phyloP scores from a whole-genome alignment of 306 rosid genomes.

The Amphicarpaea edgeworthii region DNA sequence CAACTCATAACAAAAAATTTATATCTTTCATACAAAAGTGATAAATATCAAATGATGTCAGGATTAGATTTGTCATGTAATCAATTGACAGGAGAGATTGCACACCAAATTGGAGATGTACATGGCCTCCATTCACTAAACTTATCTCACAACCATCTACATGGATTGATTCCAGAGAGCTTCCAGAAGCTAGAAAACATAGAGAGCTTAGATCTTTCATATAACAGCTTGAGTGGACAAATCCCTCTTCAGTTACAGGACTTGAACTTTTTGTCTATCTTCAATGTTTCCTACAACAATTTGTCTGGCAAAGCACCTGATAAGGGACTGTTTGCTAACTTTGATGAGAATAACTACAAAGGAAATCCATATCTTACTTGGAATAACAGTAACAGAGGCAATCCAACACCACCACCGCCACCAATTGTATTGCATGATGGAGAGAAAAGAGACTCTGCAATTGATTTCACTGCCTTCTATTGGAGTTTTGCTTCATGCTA shows the following conservation, averaged over 20 bases:
- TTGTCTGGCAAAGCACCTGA: constrained; percentile 9
- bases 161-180: constrained; percentile 21
- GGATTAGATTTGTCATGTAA: no score
- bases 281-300: constrained; percentile 45
- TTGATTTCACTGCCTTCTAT: constrained; percentile 25
- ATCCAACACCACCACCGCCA: neutral
- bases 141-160: constrained; percentile 40
- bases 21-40: neutral
- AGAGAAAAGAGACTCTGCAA: neutral
- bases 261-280: neutral
- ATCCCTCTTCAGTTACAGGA: constrained; percentile 29
- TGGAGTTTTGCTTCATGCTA: constrained; percentile 33
- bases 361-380: constrained; percentile 39
- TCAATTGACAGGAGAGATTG: no score
- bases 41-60: neutral
- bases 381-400: neutral
- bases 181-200: neutral
- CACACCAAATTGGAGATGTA: neutral
- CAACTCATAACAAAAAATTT: constrained; percentile 11
- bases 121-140: neutral
- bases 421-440: neutral
- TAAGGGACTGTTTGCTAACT: constrained; percentile 15
- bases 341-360: constrained; percentile 16
- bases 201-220: constrained; percentile 46
- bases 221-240: constrained; percentile 36